A percentile compares a stretch with the other conserved stretches of the same genome.
Conservation (phyloP, 2,329 filamentous ascomycete genomes). For the Paracamarosporium sp. region DNA sequence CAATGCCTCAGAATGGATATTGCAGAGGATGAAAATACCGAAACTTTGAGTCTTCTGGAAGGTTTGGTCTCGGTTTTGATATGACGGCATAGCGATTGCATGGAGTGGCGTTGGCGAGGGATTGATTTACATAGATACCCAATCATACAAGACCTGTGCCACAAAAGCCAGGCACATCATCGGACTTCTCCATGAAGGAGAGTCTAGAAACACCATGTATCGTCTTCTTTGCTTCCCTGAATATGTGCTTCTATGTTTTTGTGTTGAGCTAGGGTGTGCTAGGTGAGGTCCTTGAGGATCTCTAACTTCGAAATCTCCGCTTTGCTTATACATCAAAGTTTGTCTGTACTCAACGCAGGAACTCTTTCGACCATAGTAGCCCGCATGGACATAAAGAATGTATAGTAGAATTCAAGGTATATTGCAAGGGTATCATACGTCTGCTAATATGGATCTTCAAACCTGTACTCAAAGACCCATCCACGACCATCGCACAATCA, state of each 20-base stretch:
- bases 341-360: too few relatives aligned
- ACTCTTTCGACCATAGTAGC: too few relatives aligned
- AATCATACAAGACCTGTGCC: slow-evolving; percentile 5
- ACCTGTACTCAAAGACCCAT: background rate
- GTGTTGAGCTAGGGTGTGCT: too few relatives aligned
- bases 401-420: background rate
- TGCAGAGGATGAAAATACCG: background rate
- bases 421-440: slow-evolving; percentile 4
- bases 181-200: slow-evolving; percentile 3
- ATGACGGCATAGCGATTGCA: slow-evolving; percentile 5
- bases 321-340: too few relatives aligned
- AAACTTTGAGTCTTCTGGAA: background rate
- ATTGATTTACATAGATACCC: slow-evolving; percentile 8
- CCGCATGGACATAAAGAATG: too few relatives aligned
- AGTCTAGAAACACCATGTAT: background rate
- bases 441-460: background rate
- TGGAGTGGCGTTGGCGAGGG: slow-evolving; percentile 2
- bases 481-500: too few relatives aligned
- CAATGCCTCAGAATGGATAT: background rate
- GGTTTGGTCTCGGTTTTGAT: background rate
- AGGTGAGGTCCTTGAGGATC: too few relatives aligned
- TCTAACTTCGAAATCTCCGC: too few relatives aligned
- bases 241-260: too few relatives aligned
- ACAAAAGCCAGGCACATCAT: background rate
- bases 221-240: background rate